These are phyloP conservation scores for Penicillium bovifimosum DNA, from an alignment of 495 filamentous ascomycete species.

Conservation along the genomic window DNA sequence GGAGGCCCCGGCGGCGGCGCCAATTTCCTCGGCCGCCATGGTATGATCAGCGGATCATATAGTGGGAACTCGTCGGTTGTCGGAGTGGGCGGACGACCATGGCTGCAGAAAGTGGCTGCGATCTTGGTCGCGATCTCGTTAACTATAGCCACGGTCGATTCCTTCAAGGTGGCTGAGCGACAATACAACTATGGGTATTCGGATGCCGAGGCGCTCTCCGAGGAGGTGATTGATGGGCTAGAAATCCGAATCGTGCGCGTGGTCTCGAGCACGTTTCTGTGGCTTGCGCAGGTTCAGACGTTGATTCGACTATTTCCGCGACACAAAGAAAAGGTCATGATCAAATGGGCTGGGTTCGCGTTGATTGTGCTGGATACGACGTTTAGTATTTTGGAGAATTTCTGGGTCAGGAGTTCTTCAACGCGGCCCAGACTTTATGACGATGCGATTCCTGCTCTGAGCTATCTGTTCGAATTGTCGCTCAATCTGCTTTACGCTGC, in stretches of 20 bases:
- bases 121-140: slow-evolving; percentile 84
- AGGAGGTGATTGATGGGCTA: slow-evolving; percentile 69
- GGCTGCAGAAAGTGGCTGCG: slow-evolving; percentile 93
- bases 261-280: slow-evolving; percentile 90
- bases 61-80: slow-evolving; percentile 65
- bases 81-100: slow-evolving; percentile 85
- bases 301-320: slow-evolving; percentile 92
- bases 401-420: slow-evolving; percentile 55
- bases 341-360: slow-evolving; percentile 96
- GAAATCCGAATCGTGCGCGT: slow-evolving; percentile 85
- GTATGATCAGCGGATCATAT: slow-evolving; percentile 73
- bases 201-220: slow-evolving; percentile 66
- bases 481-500: slow-evolving; percentile 86
- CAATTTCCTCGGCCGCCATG: slow-evolving; percentile 73
- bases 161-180: slow-evolving; percentile 70
- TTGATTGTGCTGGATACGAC: slow-evolving; percentile 85
- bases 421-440: slow-evolving; percentile 66
- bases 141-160: slow-evolving; percentile 87
- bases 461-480: slow-evolving; percentile 87
- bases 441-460: slow-evolving; percentile 86
- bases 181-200: slow-evolving; percentile 71
- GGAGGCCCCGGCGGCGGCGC: slow-evolving; percentile 62
- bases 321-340: slow-evolving; percentile 94
- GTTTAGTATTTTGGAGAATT: slow-evolving; percentile 85
- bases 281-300: slow-evolving; percentile 96